Base-by-base conservation (phyloP, 2,329 filamentous ascomycete species). In the Rhexocercosporidium sp. region DNA sequence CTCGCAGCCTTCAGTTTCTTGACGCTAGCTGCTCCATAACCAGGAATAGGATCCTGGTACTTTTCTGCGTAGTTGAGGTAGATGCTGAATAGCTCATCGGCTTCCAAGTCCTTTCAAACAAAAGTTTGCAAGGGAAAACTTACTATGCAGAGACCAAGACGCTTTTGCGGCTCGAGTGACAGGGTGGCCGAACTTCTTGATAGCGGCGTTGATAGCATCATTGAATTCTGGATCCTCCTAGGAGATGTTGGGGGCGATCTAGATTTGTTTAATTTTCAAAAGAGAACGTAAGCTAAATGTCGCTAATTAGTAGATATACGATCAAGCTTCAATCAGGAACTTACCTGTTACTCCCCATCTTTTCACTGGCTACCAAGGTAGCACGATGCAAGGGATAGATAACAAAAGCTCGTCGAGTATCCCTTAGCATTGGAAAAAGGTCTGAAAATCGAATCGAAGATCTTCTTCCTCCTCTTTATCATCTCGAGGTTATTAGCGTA, bases 1-100 rank as follows among this genome's bases (percentile, higher is more conserved):
- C 73, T 69, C 5, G 80, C 66, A 0, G 64, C 66, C 49, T 71
- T 68, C 29, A 83, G 60, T n/a, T 73, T 78, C 8, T 72, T 72
- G 53, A 81, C 69, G 18, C 81, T 84, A 1, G 76, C 73, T 2
- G 70, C 49, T 0, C 83, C 82, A 62, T 84, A 85, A 9, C 77
- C 73, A 0, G 70, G 25, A 20, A 84, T 75, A 0, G 82, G 78
- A 29, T 81, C 71, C 67, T 85, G 82, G 25, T 74, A 75, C 46
- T 74, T 72, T 9, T 77, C 77, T 0, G 82, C 82, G 62, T 85
- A 84, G 70, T 85, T 84, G 29, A 60, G 64, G 51, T 66, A 70
- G 54, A 64, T 20, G 20, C 49, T 64, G 18, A 1, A 20, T 27
- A 56, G 7, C 11, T 7, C 9, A 29, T 63, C 49, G 56, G 61